phyloP scores from a whole-genome alignment of 352 stramenopile species.

The Globisporangium echinulatum region DNA sequence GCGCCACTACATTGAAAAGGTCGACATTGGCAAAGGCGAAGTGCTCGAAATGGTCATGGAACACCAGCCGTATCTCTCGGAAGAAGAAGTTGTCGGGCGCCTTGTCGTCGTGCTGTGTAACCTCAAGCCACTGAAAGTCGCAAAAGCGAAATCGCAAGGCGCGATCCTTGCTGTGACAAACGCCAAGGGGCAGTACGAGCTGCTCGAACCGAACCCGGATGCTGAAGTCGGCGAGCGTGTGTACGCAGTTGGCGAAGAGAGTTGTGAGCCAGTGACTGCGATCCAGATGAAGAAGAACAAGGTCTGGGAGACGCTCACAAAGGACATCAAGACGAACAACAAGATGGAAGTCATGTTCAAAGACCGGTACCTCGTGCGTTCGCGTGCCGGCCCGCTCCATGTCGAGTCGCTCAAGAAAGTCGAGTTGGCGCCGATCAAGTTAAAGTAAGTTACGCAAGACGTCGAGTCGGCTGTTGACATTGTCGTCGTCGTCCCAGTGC shows the following conservation, averaged over 20 bases:
- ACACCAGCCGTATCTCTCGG: slow-evolving; percentile 68
- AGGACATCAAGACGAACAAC: slow-evolving; percentile 72
- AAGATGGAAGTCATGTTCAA: slow-evolving; percentile 71
- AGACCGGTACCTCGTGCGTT: slow-evolving; percentile 52
- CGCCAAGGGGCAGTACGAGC: slow-evolving; percentile 49
- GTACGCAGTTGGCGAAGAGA: slow-evolving; percentile 64
- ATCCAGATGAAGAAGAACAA: slow-evolving; percentile 87
- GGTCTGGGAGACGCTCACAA: slow-evolving; percentile 67
- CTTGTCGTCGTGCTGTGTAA: slow-evolving; percentile 75
- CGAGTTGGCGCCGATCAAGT: slow-evolving; percentile 19
- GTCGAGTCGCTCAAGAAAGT: slow-evolving; percentile 64
- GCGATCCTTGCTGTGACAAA: slow-evolving; percentile 48
- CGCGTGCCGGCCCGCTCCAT: slow-evolving; percentile 39
- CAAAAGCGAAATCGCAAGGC: slow-evolving; percentile 53
- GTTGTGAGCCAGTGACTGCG: slow-evolving; percentile 59
- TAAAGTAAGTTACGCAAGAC: slow-evolving; percentile 7
- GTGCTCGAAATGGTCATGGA: slow-evolving; percentile 72
- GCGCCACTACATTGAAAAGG: slow-evolving; percentile 68
- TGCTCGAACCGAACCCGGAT: slow-evolving; percentile 54
- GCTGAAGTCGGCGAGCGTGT: slow-evolving; percentile 66
- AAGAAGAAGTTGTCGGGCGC: slow-evolving; percentile 63
- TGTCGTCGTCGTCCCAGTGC: background rate
- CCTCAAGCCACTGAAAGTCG: slow-evolving; percentile 71
- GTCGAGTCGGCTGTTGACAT: too few species aligned
- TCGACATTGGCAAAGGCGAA: slow-evolving; percentile 70